Base-by-base conservation (phyloP, 2,329 filamentous ascomycete species). In the Penicillium sp. region DNA sequence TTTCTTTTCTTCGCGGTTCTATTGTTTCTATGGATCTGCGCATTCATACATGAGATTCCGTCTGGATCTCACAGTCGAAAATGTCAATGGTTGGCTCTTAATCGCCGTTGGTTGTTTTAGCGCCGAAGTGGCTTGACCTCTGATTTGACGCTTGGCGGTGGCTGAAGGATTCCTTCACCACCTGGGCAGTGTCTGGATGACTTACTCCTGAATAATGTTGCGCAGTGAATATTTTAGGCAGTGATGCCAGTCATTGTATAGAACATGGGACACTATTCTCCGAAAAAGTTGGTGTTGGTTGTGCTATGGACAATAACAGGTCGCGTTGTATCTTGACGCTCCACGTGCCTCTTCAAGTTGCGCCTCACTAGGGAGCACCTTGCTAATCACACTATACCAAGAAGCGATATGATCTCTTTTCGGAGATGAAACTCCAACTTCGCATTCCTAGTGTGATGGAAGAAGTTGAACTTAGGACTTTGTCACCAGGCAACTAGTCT, bases 141-240 rank as follows among this genome's bases (percentile, higher is more conserved):
- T 66, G 52, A 64, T 62, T 66, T 42, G 64, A 42, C 45, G 13
- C 31, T 17, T 29, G 55, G 50, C 51, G 23, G 57, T 47, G 45
- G 38, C 49, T 53, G 44, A 44, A 25, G 45, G 27, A 33, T 19
- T 33, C 33, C 53, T 42, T 39, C 36, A 17, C 6, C 31, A 33
- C 31, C 31, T 33, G 31, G 31, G 31, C 31, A 13, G 31, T 33
- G 31, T 4, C 12, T 33, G 31, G 31, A 25, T 35, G 31, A 17
- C 23, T 39, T 48, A 19, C 17, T 19, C 19, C 38, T 35, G 21
- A 19, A 33, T 36, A 42, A 41, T 38, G 31, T 27, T 50, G 39
- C 47, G 29, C 45, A 35, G 44, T 31, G 23, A 31, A 45, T 60
- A 61, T 19, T 36, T 25, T 17, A 53, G 29, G 29, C 50, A 53